phyloP scores from a whole-genome alignment of 345 rosid species.

The Lepidium sativum region DNA sequence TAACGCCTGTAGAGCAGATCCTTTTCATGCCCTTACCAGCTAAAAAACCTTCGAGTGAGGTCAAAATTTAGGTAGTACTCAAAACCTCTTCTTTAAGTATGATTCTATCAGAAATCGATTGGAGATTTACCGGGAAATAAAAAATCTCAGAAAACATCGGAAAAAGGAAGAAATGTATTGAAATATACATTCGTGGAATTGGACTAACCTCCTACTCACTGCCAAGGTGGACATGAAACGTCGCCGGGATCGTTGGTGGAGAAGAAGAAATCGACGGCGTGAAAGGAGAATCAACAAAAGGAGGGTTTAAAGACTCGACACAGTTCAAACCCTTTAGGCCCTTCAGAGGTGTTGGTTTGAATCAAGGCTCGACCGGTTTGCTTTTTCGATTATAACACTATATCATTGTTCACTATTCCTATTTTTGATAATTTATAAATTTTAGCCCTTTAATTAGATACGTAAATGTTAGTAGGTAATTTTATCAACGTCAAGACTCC shows the following conservation, averaged over 20 bases:
- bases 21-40: constrained; percentile 18
- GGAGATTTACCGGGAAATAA: not conserved
- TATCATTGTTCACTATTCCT: too few species aligned
- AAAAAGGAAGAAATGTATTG: not conserved
- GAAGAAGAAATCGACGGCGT: not conserved
- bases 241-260: not conserved
- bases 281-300: not conserved
- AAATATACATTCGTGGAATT: constrained; percentile 24
- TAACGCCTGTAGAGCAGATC: constrained; percentile 13
- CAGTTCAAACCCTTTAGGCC: not conserved
- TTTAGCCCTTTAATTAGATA: too few species aligned
- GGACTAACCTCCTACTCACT: constrained; percentile 78
- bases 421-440: too few species aligned
- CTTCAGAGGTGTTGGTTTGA: not conserved
- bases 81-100: not conserved
- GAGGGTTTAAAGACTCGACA: not conserved
- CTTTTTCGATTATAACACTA: too few species aligned
- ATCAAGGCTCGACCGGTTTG: not conserved
- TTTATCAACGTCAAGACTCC: too few species aligned
- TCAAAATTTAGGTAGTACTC: not conserved
- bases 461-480: too few species aligned
- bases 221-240: constrained; percentile 64
- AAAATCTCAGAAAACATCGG: not conserved
- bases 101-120: not conserved
- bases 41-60: not conserved